Conservation (phyloP, 768 basidiomycete species). For the Amanita rubescens region DNA sequence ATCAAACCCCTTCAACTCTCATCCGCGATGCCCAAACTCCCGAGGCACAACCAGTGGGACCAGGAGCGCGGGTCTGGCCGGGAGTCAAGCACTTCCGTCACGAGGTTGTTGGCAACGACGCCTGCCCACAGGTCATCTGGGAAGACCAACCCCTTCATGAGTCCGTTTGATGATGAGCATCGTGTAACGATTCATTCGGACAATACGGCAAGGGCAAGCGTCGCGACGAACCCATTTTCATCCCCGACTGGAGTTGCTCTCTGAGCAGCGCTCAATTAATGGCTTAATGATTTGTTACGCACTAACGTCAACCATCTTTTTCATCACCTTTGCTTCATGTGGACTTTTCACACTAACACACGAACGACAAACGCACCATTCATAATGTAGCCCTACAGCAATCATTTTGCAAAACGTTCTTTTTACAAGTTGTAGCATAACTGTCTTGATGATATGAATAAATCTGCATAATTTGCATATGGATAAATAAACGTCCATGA, state of each 20-base stretch:
- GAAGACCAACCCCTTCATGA: slow-evolving; percentile 53
- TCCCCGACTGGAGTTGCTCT: slow-evolving; percentile 4
- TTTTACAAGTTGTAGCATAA: slow-evolving; percentile 1
- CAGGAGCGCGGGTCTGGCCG: slow-evolving; percentile 13
- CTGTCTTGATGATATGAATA: no score
- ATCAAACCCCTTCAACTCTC: slow-evolving; percentile 4
- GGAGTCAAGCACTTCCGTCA: slow-evolving; percentile 23
- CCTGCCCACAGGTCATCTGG: slow-evolving; percentile 34
- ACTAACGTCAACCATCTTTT: no score
- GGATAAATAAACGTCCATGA: no score
- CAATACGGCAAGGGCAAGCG: slow-evolving; percentile 6
- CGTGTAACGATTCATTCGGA: slow-evolving; percentile 19
- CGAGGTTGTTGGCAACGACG: slow-evolving; percentile 36
- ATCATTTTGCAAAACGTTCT: not conserved
- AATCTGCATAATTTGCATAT: not conserved
- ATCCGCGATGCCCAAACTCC: slow-evolving; percentile 10
- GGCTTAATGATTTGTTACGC: no score
- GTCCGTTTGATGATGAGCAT: slow-evolving; percentile 75
- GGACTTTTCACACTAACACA: not conserved
- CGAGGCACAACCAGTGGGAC: not conserved
- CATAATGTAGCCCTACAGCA: not conserved
- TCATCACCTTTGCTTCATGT: not conserved
- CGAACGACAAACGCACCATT: not conserved
- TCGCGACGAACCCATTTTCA: slow-evolving; percentile 4
- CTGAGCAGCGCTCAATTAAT: not conserved